These are phyloP conservation scores for Fraxinus latifolia DNA, from an alignment of 305 asterid species.

Conservation along the genomic window DNA sequence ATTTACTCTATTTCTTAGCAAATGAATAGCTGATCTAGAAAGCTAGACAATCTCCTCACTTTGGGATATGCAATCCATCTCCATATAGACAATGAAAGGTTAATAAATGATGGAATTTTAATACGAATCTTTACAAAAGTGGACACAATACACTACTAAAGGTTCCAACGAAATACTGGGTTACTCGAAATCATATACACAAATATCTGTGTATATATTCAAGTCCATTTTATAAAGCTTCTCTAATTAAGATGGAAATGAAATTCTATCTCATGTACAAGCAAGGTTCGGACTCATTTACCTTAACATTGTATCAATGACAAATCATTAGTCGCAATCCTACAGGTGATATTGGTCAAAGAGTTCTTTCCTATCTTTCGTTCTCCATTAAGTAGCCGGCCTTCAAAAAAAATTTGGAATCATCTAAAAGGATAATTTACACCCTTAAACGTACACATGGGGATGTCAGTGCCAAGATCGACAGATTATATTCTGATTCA, in stretches of 20 bases:
- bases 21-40: neutral
- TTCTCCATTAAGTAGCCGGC: neutral
- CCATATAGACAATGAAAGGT: neutral
- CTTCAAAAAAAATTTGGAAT: neutral
- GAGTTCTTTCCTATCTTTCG: neutral
- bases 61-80: neutral
- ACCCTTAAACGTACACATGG: neutral
- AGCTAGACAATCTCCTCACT: neutral
- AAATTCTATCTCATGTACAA: neutral
- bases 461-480: neutral
- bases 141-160: neutral
- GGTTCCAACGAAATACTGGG: neutral
- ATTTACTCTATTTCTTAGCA: neutral
- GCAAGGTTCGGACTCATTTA: neutral
- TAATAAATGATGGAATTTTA: neutral
- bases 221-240: neutral
- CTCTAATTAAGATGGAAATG: neutral
- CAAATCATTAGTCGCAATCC: neutral
- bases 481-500: neutral
- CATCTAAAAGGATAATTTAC: neutral
- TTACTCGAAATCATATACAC: neutral
- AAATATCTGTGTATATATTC: neutral
- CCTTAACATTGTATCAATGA: neutral
- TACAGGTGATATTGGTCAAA: neutral
- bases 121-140: neutral